Evolutionary conservation across 2,329 filamentous ascomycete species (phyloP), one percentile per base, ranked within the genome.

Genomic region (Fusarium devonianum): DNA sequence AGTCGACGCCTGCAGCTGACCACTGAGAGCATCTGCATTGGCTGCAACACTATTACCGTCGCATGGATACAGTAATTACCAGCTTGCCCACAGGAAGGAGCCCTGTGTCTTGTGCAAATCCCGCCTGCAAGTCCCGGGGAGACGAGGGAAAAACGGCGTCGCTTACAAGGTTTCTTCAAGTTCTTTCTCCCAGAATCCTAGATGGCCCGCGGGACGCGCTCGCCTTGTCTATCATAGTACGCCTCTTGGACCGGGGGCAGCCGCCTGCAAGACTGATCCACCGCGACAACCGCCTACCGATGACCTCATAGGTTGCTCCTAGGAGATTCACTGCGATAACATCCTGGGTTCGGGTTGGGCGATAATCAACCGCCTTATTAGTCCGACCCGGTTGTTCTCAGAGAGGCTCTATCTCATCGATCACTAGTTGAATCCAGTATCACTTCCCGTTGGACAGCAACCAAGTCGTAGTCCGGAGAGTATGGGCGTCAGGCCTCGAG

Each of bases 261-360:
- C 18, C 42, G 37, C 45, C 41, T 16, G 36, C n/a, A 12, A 41
- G 47, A 46, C 49, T 48, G 43, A 32, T 39, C 34, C 48, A 49
- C 53, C 56, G 52, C 63, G 44, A 52, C 58, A 62, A 46, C 51
- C 60, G 53, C 56, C 47, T 26, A 29, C 32, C 32, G 43, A 65
- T 65, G 63, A 65, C 54, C 58, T 65, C 63, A 65, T 65, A 42
- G 39, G 39, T 14, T 32, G 34, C 25, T 13, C 25, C 9, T 23
- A 36, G 11, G 19, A 43, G 44, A 35, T n/a, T 35, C 42, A 42
- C 38, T n/a, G 26, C 48, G 33, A 42, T 35, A 33, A 30, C 49
- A 32, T 25, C n/a, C 28, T 54, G 25, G 19, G 32, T 44, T 37
- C 13, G 41, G 23, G 10, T 23, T 34, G 11, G 28, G 25, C 18